A percentile compares a stretch with the other conserved stretches of the same genome.
Evolutionary conservation across 148 eudicot genomes (phyloP).

Genomic region (Bassia scoparia): DNA sequence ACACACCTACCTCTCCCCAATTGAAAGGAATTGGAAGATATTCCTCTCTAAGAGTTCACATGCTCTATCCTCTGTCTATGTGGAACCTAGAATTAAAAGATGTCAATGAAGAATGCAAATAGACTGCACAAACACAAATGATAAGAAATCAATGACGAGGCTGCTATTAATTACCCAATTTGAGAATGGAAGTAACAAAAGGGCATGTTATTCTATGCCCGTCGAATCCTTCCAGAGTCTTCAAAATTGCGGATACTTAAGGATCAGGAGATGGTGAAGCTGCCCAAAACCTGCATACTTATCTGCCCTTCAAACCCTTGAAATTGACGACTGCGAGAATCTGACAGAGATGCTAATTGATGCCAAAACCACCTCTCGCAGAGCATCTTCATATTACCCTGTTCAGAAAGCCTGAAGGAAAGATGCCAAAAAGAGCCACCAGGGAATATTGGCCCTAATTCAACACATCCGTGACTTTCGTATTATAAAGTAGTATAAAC

Average conservation of each 20-base stretch:
- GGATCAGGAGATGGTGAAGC: not conserved
- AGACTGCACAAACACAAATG: not conserved
- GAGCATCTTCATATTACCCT: not conserved
- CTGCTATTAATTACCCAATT: not conserved
- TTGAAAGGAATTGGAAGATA: not conserved
- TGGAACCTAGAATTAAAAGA: not conserved
- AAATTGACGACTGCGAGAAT: not conserved
- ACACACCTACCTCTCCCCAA: not conserved
- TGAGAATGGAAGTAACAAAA: not conserved
- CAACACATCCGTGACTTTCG: not conserved
- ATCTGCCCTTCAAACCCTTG: not conserved
- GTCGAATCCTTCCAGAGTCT: not conserved
- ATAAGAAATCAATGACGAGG: not conserved
- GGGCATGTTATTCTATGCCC: not conserved
- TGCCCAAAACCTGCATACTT: slow-evolving; percentile 1
- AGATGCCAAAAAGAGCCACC: slow-evolving; percentile 3
- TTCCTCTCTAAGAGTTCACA: not conserved
- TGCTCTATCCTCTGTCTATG: not conserved
- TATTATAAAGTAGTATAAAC: too few species aligned
- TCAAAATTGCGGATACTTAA: not conserved
- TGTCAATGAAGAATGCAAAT: slow-evolving; percentile 1
- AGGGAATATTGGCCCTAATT: not conserved
- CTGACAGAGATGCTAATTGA: not conserved
- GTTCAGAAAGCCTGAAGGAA: not conserved
- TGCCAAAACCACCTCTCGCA: slow-evolving; percentile 1